Base-by-base conservation (phyloP, 1,139 yeast species). In the Hyphopichia khmerensis region DNA sequence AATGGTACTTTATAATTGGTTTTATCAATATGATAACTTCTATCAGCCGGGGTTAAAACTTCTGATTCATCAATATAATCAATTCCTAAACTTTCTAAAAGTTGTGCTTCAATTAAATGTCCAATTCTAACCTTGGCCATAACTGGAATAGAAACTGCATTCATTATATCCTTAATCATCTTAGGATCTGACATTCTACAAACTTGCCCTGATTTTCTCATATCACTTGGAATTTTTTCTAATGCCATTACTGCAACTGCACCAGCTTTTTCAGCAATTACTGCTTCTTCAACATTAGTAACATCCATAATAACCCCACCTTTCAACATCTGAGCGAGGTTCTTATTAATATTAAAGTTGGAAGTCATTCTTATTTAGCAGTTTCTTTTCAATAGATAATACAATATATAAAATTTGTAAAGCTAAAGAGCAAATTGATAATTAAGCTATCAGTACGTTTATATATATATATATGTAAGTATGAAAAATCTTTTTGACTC, bases 201-300 rank as follows among this genome's bases (percentile, higher is more conserved):
- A 40, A 87, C 95, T 48, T 87, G 87, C 40, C 95, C 93, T 42
- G 86, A 80, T 46, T 82, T 84, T 56, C 95, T 77, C 80, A 87
- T 87, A 59, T 87, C 95, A 14, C 95, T 91, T 18, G 96, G 96
- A 44, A 87, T 88, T 55, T 86, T 72, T 65, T 87, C 96, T 52
- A 87, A 73, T 3, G 95, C 96, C 95, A 87, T 87, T 32, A 87
- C 96, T 10, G 96, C 95, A 67, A 89, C 84, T 11, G 96, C 96
- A 48, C 96, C 96, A 2, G 95, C 93, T 46, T 69, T 74, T 63
- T 87, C 95, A 27, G 96, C 96, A 47, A 87, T 79, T 37, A 51
- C 55, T 19, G 79, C 79, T 52, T 72, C 78, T 49, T 72, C 78
- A 24, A 72, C 71, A 43, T 65, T 72, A 40, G 72, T 76, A 36